Evolutionary conservation across 768 basidiomycete genomes (phyloP).

Genomic region (Russula sp.): DNA sequence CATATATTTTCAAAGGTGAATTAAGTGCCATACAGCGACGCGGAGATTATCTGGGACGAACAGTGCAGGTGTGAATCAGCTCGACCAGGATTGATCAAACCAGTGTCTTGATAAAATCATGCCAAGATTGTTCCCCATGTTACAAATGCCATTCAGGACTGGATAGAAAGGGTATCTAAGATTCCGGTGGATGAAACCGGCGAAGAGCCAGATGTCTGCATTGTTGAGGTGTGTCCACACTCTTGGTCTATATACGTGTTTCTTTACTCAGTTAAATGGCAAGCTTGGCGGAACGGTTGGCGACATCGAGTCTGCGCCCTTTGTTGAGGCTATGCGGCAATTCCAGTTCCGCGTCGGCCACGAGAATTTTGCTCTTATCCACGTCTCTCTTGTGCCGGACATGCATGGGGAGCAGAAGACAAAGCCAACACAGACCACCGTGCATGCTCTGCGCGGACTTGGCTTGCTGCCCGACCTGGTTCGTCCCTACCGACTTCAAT

Average conservation of each 20-base stretch:
- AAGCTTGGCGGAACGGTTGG: conserved; percentile 97
- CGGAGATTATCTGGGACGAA: conserved; percentile 91
- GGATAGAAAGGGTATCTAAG: conserved; percentile 93
- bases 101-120: not conserved
- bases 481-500: conserved; percentile 28
- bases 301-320: conserved; percentile 97
- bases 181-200: conserved; percentile 93
- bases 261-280: not conserved
- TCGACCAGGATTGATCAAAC: not conserved
- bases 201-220: conserved; percentile 92
- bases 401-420: conserved; percentile 99
- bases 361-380: conserved; percentile 94
- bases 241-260: not conserved
- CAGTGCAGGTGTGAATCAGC: conserved; percentile 77
- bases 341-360: conserved; percentile 98
- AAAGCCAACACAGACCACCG: conserved; percentile 96
- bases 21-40: conserved; percentile 44
- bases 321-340: conserved; percentile 98
- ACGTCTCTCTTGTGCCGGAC: conserved; percentile 96
- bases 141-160: conserved; percentile 96
- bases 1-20: conserved; percentile 4
- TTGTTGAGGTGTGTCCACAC: conserved; percentile 69
- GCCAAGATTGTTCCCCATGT: conserved; percentile 88
- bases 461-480: conserved; percentile 92
- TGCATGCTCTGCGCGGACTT: conserved; percentile 87